Evolutionary conservation across 768 basidiomycete genomes (phyloP).

Genomic region (Favolaschia claudopus): DNA sequence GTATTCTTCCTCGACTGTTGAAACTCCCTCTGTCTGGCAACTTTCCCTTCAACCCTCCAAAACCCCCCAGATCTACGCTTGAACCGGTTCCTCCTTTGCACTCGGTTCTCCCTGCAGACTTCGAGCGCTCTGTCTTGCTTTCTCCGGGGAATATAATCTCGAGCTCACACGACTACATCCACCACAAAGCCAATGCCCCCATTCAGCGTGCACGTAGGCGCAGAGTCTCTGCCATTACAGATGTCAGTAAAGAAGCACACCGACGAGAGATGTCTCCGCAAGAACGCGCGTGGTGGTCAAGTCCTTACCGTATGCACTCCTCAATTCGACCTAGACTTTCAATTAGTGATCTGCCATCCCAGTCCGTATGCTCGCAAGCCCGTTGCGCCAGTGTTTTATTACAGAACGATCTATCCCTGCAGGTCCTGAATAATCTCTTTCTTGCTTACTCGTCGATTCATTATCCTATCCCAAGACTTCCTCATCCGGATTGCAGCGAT

Average conservation of each 20-base stretch:
- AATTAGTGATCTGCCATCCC: constrained; percentile 16
- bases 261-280: constrained; percentile 66
- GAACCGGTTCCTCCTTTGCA: constrained; percentile 43
- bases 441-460: background rate
- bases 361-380: constrained; percentile 80
- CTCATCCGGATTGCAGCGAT: constrained; percentile 2
- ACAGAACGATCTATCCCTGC: constrained; percentile 62
- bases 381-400: constrained; percentile 62
- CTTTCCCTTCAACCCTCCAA: constrained; percentile 5
- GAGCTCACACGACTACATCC: constrained; percentile 52
- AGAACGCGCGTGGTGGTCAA: constrained; percentile 75
- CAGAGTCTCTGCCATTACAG: constrained; percentile 20
- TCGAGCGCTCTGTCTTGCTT: constrained; percentile 69
- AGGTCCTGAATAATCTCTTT: constrained; percentile 47
- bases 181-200: constrained; percentile 68
- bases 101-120: constrained; percentile 53
- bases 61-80: constrained; percentile 34
- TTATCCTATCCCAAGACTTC: constrained; percentile 1
- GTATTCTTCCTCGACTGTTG: constrained; percentile 73
- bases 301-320: constrained; percentile 70
- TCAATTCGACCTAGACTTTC: constrained; percentile 24
- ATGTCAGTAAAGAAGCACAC: constrained; percentile 36
- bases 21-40: constrained; percentile 36
- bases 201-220: constrained; percentile 42
- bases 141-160: constrained; percentile 63